Evolutionary conservation across 805 yeast species (phyloP), one percentile per base, ranked within the genome.

Genomic region (Barnettozyma wickerhamii): DNA sequence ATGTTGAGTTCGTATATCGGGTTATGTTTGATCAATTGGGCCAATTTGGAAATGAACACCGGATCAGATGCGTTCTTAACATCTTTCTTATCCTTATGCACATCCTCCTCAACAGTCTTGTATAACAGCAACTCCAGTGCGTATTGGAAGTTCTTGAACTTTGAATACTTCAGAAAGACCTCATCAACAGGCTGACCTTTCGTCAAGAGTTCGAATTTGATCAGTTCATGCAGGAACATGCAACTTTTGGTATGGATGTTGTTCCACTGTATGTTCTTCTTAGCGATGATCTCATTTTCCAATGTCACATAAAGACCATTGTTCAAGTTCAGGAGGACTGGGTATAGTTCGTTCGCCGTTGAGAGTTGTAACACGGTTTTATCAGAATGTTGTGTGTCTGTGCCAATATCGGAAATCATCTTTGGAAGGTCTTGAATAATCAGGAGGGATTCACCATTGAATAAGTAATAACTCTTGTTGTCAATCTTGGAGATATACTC

Each of bases 51-150:
- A 9, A 29, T n/a, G 49, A 23, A 7, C n/a, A 18, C 30, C 7
- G 30, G 15, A 13, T 32, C 19, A 23, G 20, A 5, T 18, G 19
- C 6, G 17, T 20, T 15, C 17, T 24, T 19, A 7, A 43, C 30
- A 27, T 56, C 55, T 7, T 42, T n/a, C n/a, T n/a, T n/a, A n/a
- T n/a, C n/a, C n/a, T n/a, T n/a, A n/a, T n/a, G n/a, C n/a, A n/a
- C 49, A 14, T 51, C 56, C 32, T 50, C 46, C 1, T 51, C 39
- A 6, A 55, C 46, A 1, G 50, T 48, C 39, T 68, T 66, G 47
- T 71, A 72, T 10, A 74, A 55, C 13, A 74, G 45, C 18, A 74
- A 51, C 43, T 74, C 79, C 33, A 74, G 53, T 38, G 76, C 66
- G 50, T 72, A 72, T 31, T 63, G 62, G 47, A 65, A 72, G 10